A percentile compares a stretch with the other conserved stretches of the same genome.
Evolutionary conservation across 139 green algal genomes (phyloP).

Genomic region (Auxenochlorella pyrenoidosa): DNA sequence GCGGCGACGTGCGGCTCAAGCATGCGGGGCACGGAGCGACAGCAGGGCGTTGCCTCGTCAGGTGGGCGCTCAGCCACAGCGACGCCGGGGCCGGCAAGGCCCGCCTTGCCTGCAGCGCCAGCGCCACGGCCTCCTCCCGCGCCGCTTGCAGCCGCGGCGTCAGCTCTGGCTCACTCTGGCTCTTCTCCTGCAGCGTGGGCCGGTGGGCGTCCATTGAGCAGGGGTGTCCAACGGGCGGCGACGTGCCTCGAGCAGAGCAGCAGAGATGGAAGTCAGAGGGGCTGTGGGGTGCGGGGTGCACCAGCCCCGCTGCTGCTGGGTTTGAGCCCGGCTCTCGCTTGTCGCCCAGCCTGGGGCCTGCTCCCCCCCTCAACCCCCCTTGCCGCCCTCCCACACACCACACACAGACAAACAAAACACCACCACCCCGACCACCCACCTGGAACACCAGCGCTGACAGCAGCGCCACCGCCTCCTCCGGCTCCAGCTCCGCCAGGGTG

Average conservation of each 20-base stretch:
- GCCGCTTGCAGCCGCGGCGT: slow-evolving; percentile 64
- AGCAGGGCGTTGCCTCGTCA: no score
- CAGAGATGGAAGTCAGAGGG: no score
- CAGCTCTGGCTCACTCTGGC: slow-evolving; percentile 72
- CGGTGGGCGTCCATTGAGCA: neutral
- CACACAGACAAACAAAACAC: no score
- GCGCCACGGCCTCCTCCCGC: slow-evolving; percentile 42
- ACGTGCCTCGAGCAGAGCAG: neutral
- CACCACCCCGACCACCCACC: no score
- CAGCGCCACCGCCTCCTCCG: slow-evolving; percentile 92
- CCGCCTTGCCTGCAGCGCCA: slow-evolving; percentile 51
- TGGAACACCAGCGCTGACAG: slow-evolving; percentile 95
- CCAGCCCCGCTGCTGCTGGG: no score
- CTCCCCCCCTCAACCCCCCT: no score
- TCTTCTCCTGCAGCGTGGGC: slow-evolving; percentile 86
- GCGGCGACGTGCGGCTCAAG: no score
- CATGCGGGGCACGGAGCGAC: neutral
- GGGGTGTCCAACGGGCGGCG: no score
- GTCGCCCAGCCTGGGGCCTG: no score
- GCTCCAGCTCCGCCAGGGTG: slow-evolving; percentile 77
- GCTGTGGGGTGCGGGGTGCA: no score
- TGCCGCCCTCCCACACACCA: neutral
- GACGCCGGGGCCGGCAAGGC: neutral
- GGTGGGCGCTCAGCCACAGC: neutral
- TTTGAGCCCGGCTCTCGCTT: no score